Base-by-base conservation (phyloP, 768 basidiomycete species). In the Daedalea quercina region DNA sequence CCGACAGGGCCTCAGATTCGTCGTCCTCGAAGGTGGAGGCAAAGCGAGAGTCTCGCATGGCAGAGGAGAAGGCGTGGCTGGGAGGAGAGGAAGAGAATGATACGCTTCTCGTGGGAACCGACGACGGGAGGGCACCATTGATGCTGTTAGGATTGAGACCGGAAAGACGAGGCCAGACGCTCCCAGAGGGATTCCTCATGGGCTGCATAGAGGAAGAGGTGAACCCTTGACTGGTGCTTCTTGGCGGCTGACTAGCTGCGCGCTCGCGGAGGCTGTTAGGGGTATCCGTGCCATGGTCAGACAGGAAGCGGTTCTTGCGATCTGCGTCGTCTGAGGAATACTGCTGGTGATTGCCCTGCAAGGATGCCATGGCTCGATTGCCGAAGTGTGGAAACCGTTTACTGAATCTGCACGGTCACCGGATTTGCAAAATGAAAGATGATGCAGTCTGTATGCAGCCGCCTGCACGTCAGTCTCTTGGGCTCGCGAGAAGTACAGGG, bases 1-100 rank as follows among this genome's bases (percentile, higher is more conserved):
- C 84, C 46, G 77, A 79, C 22, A 81, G 68, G 4, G 69, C 70
- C 50, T 87, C 85, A 0, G 78, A 80, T 67, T 90, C 88, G 65
- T 90, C 88, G 59, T 90, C 87, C 69, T 90, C 89, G 59, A 86
- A 80, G 1, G 87, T 90, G 22, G 85, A 87, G 4, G 84, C 77
- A 66, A 90, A 90, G 28, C 81, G 71, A 7, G 73, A 69, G 50
- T 84, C 85, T 40, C 84, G 81, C 79, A 87, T 82, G 35, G 78
- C 73, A 24, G 83, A 80, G 20, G 77, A 69, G 63, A 87, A 85
- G 58, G 80, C 80, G 34, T 74, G 69, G 52, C 59, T 58, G 23
- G 57, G 55, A 37, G 76, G 70, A 37, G 61, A 59, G 11, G 77
- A 63, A 23, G 84, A 84, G 66, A 85, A 87, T 42, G 85, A 88